Base-by-base conservation (phyloP, 305 asterid species). In the Plantago rigida region DNA sequence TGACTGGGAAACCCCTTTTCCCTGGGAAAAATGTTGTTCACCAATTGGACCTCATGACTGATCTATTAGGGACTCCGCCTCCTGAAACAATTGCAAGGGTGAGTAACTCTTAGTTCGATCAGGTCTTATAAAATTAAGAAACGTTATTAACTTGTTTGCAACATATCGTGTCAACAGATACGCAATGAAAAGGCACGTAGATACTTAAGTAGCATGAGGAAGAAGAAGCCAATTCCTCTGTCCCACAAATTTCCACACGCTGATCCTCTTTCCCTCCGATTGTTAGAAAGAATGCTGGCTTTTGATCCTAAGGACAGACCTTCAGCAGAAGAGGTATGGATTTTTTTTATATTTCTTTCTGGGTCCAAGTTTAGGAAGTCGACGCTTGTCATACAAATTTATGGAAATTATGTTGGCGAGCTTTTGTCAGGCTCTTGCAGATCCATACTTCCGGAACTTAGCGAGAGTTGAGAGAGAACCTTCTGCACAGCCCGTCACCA, bases 381-480 rank as follows among this genome's bases (percentile, higher is more conserved):
- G 41, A 36, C 5, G n/a, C 28, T 62, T 22, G n/a, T 17, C 28
- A 56, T 66, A 50, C 63, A 51, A 10, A 28, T 70, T 69, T 63
- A 70, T 73, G 59, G 63, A 76, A 59, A 19, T 47, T 60, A 19
- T 60, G 65, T 42, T 71, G 62, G 68, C 52, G 63, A 8, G 61
- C 63, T 73, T 31, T 68, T 78, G 31, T 66, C 80, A 89, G 97
- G 96, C 97, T 70, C 96, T 90, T 76, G 93, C 97, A 64, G 96
- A 90, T 83, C 95, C 96, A 50, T 91, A 91, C 77, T 91, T 91
- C 77, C 81, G 87, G 63, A 91, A 86, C 81, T 81, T 91, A 81
- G 96, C 96, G 73, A 85, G 86, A 76, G 98, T 91, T 50, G 98
- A 91, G 79, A 85, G 98, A 75, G 98, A 91, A 62, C 98, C 98